Conservation (phyloP, 768 basidiomycete species). For the Leccinum pellstonianum region DNA sequence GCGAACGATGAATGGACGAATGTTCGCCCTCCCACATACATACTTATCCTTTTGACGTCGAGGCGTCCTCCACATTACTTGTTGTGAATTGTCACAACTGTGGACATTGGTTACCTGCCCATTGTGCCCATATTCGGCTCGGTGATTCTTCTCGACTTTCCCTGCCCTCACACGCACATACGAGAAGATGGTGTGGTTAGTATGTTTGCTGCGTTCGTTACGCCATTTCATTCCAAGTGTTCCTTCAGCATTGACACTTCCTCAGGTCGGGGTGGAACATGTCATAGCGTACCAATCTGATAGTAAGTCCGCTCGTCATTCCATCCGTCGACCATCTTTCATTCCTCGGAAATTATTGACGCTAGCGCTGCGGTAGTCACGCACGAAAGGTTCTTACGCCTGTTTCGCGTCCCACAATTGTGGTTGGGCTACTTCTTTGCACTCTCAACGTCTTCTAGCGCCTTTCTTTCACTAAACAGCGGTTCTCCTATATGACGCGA, state of each 20-base stretch:
- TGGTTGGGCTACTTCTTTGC: conserved; percentile 8
- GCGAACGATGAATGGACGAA: conserved; percentile 1
- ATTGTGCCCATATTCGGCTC: conserved; percentile 25
- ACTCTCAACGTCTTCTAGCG: conserved; percentile 13
- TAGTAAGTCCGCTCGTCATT: conserved; percentile 15
- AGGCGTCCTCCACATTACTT: conserved; percentile 28
- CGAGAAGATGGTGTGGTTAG: conserved; percentile 20
- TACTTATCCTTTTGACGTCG: conserved; percentile 24
- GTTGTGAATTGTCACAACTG: conserved; percentile 28
- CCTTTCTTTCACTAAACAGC: not conserved
- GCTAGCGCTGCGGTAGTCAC: conserved; percentile 10
- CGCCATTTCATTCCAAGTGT: conserved; percentile 25
- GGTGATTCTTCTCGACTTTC: conserved; percentile 18
- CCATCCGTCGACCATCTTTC: conserved; percentile 18
- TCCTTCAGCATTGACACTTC: conserved; percentile 14
- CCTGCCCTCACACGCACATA: conserved; percentile 5
- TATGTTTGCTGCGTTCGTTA: conserved; percentile 23
- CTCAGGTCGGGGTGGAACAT: conserved; percentile 1
- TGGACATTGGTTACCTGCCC: conserved; percentile 18
- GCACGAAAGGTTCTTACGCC: conserved; percentile 13
- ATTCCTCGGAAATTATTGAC: conserved; percentile 30
- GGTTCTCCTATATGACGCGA: conserved; percentile 11
- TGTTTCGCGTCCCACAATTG: conserved; percentile 4
- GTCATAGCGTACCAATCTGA: conserved; percentile 7
- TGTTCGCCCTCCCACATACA: conserved; percentile 2